Conservation (phyloP, 768 basidiomycete genomes). For the Phaeotremella fagi region DNA sequence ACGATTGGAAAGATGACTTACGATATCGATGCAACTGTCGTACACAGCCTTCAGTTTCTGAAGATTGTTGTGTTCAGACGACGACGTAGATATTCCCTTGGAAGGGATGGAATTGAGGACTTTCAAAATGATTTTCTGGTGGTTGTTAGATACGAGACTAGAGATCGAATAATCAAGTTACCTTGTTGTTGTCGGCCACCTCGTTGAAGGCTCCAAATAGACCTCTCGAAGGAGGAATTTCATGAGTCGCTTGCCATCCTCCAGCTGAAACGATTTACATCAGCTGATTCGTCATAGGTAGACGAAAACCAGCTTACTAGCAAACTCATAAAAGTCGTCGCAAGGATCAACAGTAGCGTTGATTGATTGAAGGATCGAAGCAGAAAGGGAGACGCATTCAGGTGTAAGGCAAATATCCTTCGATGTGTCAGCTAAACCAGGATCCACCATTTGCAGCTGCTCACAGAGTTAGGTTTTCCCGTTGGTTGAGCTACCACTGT, state of each 20-base stretch:
- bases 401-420: constrained; percentile 68
- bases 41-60: constrained; percentile 58
- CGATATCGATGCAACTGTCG: constrained; percentile 74
- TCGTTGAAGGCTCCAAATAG: constrained; percentile 67
- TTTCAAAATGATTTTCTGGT: constrained; percentile 64
- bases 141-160: background rate
- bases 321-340: constrained; percentile 88
- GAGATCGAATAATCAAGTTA: background rate
- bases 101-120: constrained; percentile 57
- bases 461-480: constrained; percentile 33
- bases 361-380: constrained; percentile 71
- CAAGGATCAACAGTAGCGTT: constrained; percentile 85
- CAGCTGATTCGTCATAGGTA: constrained; percentile 9
- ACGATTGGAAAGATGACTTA: constrained; percentile 10
- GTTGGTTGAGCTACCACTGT: constrained; percentile 52
- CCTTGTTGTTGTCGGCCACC: constrained; percentile 65
- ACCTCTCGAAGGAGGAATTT: constrained; percentile 80
- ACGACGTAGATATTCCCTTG: constrained; percentile 41
- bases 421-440: constrained; percentile 2
- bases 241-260: constrained; percentile 78
- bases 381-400: constrained; percentile 76
- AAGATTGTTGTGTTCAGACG: constrained; percentile 57
- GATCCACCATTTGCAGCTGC: background rate
- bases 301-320: constrained; percentile 68
- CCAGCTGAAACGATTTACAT: constrained; percentile 60